Evolutionary conservation across 306 rosid species (phyloP).

Genomic region (Vigna reflexopilosa): DNA sequence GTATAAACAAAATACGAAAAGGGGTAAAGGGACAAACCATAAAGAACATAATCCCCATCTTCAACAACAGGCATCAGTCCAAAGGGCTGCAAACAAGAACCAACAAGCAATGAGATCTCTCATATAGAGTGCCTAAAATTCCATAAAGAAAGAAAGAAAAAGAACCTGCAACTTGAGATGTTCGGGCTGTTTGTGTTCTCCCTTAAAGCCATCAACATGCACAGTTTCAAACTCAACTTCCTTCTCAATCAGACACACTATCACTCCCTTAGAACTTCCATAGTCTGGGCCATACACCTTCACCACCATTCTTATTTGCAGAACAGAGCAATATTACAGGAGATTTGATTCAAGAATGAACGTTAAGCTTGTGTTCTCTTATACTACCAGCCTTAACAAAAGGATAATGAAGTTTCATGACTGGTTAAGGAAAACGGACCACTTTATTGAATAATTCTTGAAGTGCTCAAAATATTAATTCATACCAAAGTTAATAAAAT

Average conservation of each 20-base stretch:
- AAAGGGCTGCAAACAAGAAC: slow-evolving; percentile 46
- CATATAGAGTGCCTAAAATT: no score
- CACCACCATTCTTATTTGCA: slow-evolving; percentile 46
- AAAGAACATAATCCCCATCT: slow-evolving; percentile 58
- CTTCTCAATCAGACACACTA: slow-evolving; percentile 59
- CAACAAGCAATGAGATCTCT: not conserved
- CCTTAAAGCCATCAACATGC: slow-evolving; percentile 52
- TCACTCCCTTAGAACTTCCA: slow-evolving; percentile 53
- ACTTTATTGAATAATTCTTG: no score
- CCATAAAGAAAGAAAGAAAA: not conserved
- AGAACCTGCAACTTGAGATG: slow-evolving; percentile 56
- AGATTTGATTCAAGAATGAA: not conserved
- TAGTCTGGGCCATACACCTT: slow-evolving; percentile 61
- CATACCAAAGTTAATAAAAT: no score
- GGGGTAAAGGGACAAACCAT: slow-evolving; percentile 39
- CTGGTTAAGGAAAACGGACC: not conserved
- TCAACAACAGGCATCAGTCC: slow-evolving; percentile 59
- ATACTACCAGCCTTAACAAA: not conserved
- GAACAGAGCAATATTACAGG: not conserved
- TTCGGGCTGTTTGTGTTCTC: slow-evolving; percentile 51
- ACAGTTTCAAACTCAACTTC: slow-evolving; percentile 59
- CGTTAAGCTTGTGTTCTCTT: slow-evolving; percentile 12
- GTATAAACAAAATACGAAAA: no score
- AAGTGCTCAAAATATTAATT: no score
- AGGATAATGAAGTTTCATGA: not conserved